phyloP scores from a whole-genome alignment of 495 filamentous ascomycete species.

The Thermochaetoides thermophila region DNA sequence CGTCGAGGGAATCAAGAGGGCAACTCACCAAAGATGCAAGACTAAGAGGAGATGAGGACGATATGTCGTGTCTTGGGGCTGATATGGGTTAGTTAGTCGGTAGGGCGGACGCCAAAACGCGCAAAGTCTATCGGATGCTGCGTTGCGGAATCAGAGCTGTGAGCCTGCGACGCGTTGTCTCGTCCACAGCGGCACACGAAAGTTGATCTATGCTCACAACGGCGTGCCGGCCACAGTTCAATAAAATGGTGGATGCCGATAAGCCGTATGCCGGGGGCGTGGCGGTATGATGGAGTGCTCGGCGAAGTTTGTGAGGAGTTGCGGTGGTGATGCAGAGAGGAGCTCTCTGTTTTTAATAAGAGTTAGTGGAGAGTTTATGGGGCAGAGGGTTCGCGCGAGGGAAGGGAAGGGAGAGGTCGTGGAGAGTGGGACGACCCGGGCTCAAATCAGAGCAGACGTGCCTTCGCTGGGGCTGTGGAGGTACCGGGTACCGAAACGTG shows the following conservation, averaged over 20 bases:
- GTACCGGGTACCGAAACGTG: constrained; percentile 16
- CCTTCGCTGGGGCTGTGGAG: too few species aligned
- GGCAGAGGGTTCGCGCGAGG: constrained; percentile 8
- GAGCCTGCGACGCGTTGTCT: constrained; percentile 13
- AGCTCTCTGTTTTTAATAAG: constrained; percentile 21
- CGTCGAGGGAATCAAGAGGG: not conserved
- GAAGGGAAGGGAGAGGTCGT: constrained; percentile 4
- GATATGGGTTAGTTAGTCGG: constrained; percentile 5
- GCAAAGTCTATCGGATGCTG: constrained; percentile 2
- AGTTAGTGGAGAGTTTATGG: constrained; percentile 20
- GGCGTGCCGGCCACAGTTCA: constrained; percentile 6
- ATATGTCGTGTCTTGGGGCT: constrained; percentile 4
- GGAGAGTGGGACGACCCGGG: constrained; percentile 14
- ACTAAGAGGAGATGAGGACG: constrained; percentile 3
- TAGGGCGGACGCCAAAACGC: constrained; percentile 4
- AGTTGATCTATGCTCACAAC: constrained; percentile 8
- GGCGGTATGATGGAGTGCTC: constrained; percentile 8
- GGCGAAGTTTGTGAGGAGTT: constrained; percentile 8
- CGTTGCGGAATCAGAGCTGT: not conserved
- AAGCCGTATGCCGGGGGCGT: constrained; percentile 6
- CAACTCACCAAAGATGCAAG: constrained; percentile 10
- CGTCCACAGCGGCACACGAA: constrained; percentile 1
- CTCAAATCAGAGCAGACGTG: constrained; percentile 18
- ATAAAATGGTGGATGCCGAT: constrained; percentile 10
- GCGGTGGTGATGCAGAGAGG: constrained; percentile 11